Percentiles rank a stretch among this genome's conserved stretches.
These are phyloP conservation scores for Pleurotus giganteus DNA, from an alignment of 768 basidiomycete species.

Conservation along the genomic window DNA sequence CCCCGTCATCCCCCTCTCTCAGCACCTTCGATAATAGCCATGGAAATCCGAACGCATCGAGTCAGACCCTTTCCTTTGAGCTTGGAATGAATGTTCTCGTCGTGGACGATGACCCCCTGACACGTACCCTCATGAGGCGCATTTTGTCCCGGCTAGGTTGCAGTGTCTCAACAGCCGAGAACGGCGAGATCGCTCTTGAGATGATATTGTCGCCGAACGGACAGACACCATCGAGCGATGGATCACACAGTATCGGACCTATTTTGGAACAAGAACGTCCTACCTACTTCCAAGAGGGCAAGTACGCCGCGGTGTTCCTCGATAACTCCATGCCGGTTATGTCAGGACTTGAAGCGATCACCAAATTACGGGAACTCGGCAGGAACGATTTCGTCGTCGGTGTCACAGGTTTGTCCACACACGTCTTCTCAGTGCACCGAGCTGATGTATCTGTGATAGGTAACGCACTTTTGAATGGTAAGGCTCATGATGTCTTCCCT, in stretches of 20 bases:
- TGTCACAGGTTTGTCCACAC: conserved; percentile 54
- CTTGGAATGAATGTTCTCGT: conserved; percentile 65
- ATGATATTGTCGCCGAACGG: conserved; percentile 53
- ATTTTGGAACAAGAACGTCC: conserved; percentile 33
- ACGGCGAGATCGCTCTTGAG: conserved; percentile 75
- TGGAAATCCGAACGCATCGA: conserved; percentile 37
- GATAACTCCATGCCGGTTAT: conserved; percentile 85
- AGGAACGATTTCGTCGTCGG: conserved; percentile 80
- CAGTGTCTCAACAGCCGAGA: conserved; percentile 76
- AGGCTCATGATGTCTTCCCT: conserved; percentile 5
- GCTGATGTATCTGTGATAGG: conserved; percentile 28
- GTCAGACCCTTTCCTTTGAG: conserved; percentile 40
- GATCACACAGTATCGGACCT: conserved; percentile 31
- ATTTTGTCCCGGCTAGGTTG: conserved; percentile 80
- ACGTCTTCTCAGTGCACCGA: not conserved
- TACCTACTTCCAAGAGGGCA: conserved; percentile 28
- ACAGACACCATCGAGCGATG: conserved; percentile 39
- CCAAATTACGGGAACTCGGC: conserved; percentile 61
- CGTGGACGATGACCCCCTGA: conserved; percentile 81
- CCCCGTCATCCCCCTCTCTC: conserved; percentile 26
- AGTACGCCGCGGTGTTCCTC: conserved; percentile 48
- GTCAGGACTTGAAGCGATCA: conserved; percentile 69
- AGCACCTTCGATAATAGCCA: conserved; percentile 37
- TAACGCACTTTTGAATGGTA: conserved; percentile 51
- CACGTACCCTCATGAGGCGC: conserved; percentile 77